Evolutionary conservation across 345 rosid species (phyloP).

Genomic region (Linum usitatissimum): DNA sequence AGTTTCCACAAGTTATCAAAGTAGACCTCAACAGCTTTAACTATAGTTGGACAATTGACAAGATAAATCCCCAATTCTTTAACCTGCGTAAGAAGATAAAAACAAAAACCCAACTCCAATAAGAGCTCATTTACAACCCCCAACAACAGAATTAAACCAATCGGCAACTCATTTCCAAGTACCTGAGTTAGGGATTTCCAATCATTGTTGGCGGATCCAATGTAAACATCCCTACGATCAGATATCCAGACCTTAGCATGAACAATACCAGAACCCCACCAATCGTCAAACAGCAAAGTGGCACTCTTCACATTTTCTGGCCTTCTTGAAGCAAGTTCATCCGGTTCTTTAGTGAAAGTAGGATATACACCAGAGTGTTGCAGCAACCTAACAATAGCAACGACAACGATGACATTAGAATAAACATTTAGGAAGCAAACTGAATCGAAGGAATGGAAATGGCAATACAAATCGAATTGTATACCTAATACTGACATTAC

Average conservation of each 20-base stretch:
- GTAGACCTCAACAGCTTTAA: constrained; percentile 40
- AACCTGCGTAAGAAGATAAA: constrained; percentile 34
- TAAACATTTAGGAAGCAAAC: neutral
- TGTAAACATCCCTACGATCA: constrained; percentile 55
- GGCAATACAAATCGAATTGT: neutral
- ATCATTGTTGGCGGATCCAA: constrained; percentile 87
- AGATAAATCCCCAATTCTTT: constrained; percentile 82
- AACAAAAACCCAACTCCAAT: neutral
- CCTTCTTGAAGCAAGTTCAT: constrained; percentile 58
- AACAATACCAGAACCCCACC: constrained; percentile 86
- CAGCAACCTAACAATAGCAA: constrained; percentile 36
- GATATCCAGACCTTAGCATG: constrained; percentile 93
- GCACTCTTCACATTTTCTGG: constrained; percentile 45
- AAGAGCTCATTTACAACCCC: neutral
- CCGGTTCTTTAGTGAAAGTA: constrained; percentile 53
- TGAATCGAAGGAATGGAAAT: neutral
- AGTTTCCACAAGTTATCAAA: constrained; percentile 60
- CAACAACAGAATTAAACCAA: neutral
- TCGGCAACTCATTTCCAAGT: neutral
- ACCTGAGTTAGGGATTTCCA: constrained; percentile 97
- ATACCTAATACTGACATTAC: constrained; percentile 61
- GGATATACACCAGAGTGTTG: constrained; percentile 78
- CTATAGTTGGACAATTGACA: constrained; percentile 53
- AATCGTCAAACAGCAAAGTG: constrained; percentile 47
- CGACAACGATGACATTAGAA: neutral